phyloP scores from a whole-genome alignment of 2,329 filamentous ascomycete genomes.

The Biscogniauxia marginata region DNA sequence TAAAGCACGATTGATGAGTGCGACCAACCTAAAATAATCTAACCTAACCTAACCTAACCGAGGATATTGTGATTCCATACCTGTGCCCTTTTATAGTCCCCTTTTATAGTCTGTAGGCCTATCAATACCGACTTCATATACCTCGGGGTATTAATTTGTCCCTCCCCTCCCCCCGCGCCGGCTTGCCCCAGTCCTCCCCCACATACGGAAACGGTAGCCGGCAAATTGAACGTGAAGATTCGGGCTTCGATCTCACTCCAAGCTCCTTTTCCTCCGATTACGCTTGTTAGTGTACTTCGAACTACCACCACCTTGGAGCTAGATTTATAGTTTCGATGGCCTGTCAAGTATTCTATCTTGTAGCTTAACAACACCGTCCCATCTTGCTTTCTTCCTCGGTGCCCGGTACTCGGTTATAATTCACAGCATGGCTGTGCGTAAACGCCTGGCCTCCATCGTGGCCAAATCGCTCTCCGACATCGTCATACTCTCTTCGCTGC shows the following conservation, averaged over 20 bases:
- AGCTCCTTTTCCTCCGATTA: background rate
- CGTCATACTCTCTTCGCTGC: slow-evolving; percentile 86
- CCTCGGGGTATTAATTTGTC: background rate
- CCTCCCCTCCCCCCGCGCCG: background rate
- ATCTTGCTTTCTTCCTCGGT: background rate
- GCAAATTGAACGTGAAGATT: slow-evolving; percentile 20
- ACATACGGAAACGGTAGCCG: slow-evolving; percentile 23
- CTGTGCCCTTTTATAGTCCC: too few species aligned
- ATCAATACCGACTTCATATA: background rate
- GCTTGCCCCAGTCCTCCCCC: slow-evolving; percentile 17
- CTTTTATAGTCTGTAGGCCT: too few species aligned
- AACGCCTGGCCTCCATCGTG: slow-evolving; percentile 73
- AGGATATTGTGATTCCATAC: too few species aligned
- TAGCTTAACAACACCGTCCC: too few species aligned
- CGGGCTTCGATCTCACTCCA: background rate
- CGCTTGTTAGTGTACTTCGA: background rate
- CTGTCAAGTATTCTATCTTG: too few species aligned
- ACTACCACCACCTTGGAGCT: too few species aligned
- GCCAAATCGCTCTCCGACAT: slow-evolving; percentile 77
- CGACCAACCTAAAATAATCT: background rate
- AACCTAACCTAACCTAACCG: background rate
- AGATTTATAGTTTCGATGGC: too few species aligned
- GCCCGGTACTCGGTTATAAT: slow-evolving; percentile 1
- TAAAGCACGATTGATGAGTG: background rate
- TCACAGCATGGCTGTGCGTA: slow-evolving; percentile 50